Evolutionary conservation across 805 yeast species (phyloP), one percentile per base, ranked within the genome.

Genomic region (Wickerhamomyces canadensis): DNA sequence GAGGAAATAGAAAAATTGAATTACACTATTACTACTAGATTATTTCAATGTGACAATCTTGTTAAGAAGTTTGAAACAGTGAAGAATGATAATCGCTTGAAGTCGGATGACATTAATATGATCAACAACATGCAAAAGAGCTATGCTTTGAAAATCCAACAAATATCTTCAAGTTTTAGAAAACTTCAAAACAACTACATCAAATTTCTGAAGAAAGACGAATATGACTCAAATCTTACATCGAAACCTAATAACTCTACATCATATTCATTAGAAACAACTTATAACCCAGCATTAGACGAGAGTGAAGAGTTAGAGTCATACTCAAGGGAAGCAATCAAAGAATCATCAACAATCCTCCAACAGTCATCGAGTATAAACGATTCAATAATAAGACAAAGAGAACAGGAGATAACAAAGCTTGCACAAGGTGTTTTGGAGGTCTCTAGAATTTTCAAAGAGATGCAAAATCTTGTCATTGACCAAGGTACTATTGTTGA

Each of bases 401-500:
- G 98, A 37, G 98, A 93, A 54, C 75, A 79, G 36, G 98, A 91
- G 54, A 93, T 93, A 36, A 83, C 84, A 23, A 84, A 83, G 47
- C 72, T 93, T 37, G 98, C 98, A 4, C 86, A 85, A 67, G 96
- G 97, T 35, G 95, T 93, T 31, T 65, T 91, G 28, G 99, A 93
- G 57, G 85, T 93, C 1, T 84, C 94, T 22, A 86, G 91, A 2
- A 91, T 93, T 31, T 93, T 93, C 66, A 83, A 84, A 56, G 98
- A 93, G 54, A 75, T 93, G 74, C 97, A 94, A 53, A 76, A 79
- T 27, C 69, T 93, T 71, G 85, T 93, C 30, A 83, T 93, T 38
- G 98, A 93, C 53, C 98, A 93, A 61, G 98, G 98, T 1, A 86
- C 96, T 0, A 72, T 93, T 31, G 68, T 93, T 42, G 98, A 93